Evolutionary conservation across 2,329 filamentous ascomycete species (phyloP).

Genomic region (Paradendryphiella salina): DNA sequence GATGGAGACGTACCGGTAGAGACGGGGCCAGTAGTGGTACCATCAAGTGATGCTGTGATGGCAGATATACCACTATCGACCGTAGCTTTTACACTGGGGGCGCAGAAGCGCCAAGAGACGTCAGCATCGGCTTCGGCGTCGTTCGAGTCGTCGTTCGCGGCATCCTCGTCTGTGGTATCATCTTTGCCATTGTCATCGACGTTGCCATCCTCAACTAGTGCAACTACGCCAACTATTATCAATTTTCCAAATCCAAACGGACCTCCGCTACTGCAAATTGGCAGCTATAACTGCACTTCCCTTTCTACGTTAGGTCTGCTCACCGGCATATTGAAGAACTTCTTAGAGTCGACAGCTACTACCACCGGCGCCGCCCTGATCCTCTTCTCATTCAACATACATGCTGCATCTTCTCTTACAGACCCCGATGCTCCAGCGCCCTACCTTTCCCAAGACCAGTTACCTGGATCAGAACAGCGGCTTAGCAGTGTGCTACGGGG

Average conservation of each 20-base stretch:
- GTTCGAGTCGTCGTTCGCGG: not conserved
- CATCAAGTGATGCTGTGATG: conserved; percentile 22
- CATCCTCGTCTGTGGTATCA: not conserved
- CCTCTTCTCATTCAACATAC: conserved; percentile 62
- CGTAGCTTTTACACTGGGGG: conserved; percentile 3
- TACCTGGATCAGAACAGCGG: conserved; percentile 53
- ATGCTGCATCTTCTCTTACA: conserved; percentile 53
- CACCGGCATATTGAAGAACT: conserved; percentile 55
- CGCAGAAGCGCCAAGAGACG: conserved; percentile 19
- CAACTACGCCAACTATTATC: conserved; percentile 21
- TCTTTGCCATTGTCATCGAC: conserved; percentile 1
- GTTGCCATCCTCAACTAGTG: conserved; percentile 13
- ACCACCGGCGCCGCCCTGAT: conserved; percentile 59
- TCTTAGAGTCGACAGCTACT: conserved; percentile 57
- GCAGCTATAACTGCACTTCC: conserved; percentile 58
- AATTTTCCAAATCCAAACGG: conserved; percentile 27
- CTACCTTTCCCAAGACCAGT: conserved; percentile 44
- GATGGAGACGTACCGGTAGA: conserved; percentile 10
- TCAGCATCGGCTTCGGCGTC: conserved; percentile 1
- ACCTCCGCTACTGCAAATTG: conserved; percentile 51
- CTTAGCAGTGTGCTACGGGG: conserved; percentile 55
- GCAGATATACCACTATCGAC: conserved; percentile 25
- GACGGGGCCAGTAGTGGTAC: conserved; percentile 17
- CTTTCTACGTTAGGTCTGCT: conserved; percentile 57
- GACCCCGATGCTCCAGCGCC: conserved; percentile 50